Evolutionary conservation across 805 yeast species (phyloP).

Genomic region (Wickerhamiella dianesei): DNA sequence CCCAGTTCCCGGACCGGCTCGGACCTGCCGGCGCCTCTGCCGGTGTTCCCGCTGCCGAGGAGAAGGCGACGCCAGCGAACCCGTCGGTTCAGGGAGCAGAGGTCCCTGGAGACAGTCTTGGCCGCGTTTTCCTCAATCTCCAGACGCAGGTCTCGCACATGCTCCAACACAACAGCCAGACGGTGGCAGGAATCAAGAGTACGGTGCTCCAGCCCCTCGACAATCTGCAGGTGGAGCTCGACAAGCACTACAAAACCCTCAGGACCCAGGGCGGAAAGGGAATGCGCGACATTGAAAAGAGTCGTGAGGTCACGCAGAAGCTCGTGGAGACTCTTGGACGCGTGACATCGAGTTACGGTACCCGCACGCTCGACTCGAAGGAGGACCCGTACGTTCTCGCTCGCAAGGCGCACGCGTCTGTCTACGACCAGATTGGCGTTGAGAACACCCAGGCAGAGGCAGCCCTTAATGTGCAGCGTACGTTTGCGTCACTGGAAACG

Average conservation of each 20-base stretch:
- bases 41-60: constrained; percentile 11
- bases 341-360: constrained; percentile 24
- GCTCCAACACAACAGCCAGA: constrained; percentile 27
- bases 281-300: constrained; percentile 28
- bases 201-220: constrained; percentile 33
- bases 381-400: constrained; percentile 37
- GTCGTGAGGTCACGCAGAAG: constrained; percentile 26
- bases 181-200: constrained; percentile 28
- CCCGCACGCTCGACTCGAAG: constrained; percentile 26
- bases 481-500: constrained; percentile 31
- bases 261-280: constrained; percentile 25
- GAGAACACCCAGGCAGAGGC: constrained; percentile 37
- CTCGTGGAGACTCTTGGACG: constrained; percentile 28
- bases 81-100: constrained; percentile 1
- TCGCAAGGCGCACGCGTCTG: constrained; percentile 27
- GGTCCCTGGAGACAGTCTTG: constrained; percentile 19
- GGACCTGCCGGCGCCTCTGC: constrained; percentile 2
- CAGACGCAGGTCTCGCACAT: constrained; percentile 25
- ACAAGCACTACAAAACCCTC: constrained; percentile 33
- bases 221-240: constrained; percentile 29
- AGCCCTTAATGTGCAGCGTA: constrained; percentile 30
- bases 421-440: constrained; percentile 31
- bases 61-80: constrained; percentile 3
- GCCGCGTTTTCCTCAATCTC: constrained; percentile 25
- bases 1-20: constrained; percentile 19